Evolutionary conservation across 148 eudicot species (phyloP), one percentile per base, ranked within the genome.

Genomic region (Chenopodium suecicum): DNA sequence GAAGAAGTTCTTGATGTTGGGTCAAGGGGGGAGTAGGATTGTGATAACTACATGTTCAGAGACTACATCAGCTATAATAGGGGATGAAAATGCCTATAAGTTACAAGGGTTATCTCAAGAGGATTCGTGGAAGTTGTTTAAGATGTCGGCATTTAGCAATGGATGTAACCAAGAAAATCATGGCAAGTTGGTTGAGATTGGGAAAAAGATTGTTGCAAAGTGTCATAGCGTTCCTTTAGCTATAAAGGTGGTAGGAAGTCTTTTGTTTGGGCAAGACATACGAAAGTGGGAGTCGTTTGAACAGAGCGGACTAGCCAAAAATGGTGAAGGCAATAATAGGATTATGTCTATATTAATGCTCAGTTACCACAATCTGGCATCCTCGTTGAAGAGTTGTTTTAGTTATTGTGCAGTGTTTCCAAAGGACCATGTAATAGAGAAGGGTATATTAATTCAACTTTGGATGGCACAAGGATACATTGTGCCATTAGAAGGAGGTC

Each of bases 391-490:
- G 23, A 37, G 47, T 34, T 70, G 73, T 2, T 70, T 70, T 8
- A 70, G 47, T 16, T 70, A 70, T 34, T 70, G 73, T 70, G 73
- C 73, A 32, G 0, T 34, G 48, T 70, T 70, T 70, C 73, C 48
- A 1, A 70, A 70, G 47, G 48, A 34, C 19, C 6, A 7, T 34
- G 23, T 0, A 19, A 14, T 70, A 32, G 3, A 70, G 23, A 70
- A 70, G 20, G 4, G 32, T 22, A 2, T 5, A 11, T 19, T 70
- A 4, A 32, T 70, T 32, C 0, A 14, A 10, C 73, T 70, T 34
- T 70, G 73, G 73, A 70, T 70, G 23, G 73, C 73, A 34, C 48
- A 70, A 19, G 73, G 73, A 70, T 70, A 32, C 23, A 10, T 70
- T 37, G 44, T 34, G 47, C 48, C 73, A 14, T 70, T 34, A n/a